Conservation (phyloP, 805 yeast genomes). For the Sugiyamaella boreocaroliniensis region DNA sequence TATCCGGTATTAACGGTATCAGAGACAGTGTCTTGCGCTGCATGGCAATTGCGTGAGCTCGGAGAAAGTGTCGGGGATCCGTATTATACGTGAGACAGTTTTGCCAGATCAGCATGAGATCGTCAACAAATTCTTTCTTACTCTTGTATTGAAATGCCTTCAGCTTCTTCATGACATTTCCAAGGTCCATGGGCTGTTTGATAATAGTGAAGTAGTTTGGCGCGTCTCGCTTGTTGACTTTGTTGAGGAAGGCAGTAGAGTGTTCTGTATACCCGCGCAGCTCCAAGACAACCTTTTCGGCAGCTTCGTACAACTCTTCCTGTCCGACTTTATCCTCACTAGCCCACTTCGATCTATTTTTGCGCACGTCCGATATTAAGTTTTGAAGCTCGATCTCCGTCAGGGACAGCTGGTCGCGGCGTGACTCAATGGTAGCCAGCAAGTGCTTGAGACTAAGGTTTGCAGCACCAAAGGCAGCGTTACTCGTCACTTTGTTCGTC, state of each 20-base stretch:
- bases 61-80: constrained; percentile 84
- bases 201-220: constrained; percentile 90
- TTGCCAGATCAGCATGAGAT: constrained; percentile 89
- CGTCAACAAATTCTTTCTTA: constrained; percentile 89
- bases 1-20: constrained; percentile 84
- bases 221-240: constrained; percentile 96
- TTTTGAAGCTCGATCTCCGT: constrained; percentile 80
- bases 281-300: constrained; percentile 90
- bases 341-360: constrained; percentile 96
- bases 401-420: constrained; percentile 63
- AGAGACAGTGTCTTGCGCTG: constrained; percentile 75
- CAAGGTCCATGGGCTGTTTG: constrained; percentile 92
- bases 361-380: constrained; percentile 84
- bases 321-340: constrained; percentile 93
- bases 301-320: constrained; percentile 94
- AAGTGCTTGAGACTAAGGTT: constrained; percentile 74
- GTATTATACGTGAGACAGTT: constrained; percentile 90
- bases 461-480: constrained; percentile 62
- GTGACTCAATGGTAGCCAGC: constrained; percentile 66
- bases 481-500: constrained; percentile 14
- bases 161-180: constrained; percentile 86
- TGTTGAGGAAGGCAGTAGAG: constrained; percentile 89
- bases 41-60: constrained; percentile 95
- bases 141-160: constrained; percentile 75
- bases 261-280: constrained; percentile 90